Base-by-base conservation (phyloP, 495 filamentous ascomycete species). In the Parachaetomium inaequale region DNA sequence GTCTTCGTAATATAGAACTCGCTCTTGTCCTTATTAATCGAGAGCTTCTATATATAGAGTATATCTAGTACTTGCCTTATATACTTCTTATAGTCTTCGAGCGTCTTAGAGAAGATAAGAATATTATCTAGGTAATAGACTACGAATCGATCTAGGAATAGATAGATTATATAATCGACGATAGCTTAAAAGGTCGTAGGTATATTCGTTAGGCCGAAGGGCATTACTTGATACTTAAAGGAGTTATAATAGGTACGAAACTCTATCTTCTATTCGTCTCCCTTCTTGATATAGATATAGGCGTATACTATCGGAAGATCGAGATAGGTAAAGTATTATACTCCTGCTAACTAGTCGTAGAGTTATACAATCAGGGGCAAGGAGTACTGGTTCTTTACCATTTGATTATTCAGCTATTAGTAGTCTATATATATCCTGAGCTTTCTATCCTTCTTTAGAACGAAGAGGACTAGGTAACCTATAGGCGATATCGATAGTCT, bases 251-350 rank as follows among this genome's bases (percentile, higher is more conserved):
- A 7, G 4, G 40, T 56, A 3, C 53, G 1, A 21, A 62, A 62
- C 7, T 52, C 60, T 7, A 52, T 62, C 36, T 62, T 62, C 60
- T 29, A 62, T 23, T 62, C 52, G 11, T 62, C 52, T 2, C 43
- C 43, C 38, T 62, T n/a, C 46, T 50, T 56, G 26, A 62, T 61
- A 10, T 38, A 2, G 36, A 61, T 62, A 7, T 36, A 21, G 31
- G 25, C 23, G 26, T 55, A 62, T 4, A 38, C 43, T 0, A n/a
- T 40, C 42, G 19, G 52, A 10, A 62, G 52, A 19, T 62, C 52
- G 11, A 62, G 28, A 7, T 15, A 12, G 0, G 40, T 63, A 11
- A 57, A 63, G 15, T 19, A 50, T 6, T 57, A 2, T 6, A 28
- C 52, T 11, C 42, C 42, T 23, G 2, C 3, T 11, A 63, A 11